These are phyloP conservation scores for Xylaria arbuscula DNA, from an alignment of 2,329 filamentous ascomycete genomes.

Conservation along the genomic window DNA sequence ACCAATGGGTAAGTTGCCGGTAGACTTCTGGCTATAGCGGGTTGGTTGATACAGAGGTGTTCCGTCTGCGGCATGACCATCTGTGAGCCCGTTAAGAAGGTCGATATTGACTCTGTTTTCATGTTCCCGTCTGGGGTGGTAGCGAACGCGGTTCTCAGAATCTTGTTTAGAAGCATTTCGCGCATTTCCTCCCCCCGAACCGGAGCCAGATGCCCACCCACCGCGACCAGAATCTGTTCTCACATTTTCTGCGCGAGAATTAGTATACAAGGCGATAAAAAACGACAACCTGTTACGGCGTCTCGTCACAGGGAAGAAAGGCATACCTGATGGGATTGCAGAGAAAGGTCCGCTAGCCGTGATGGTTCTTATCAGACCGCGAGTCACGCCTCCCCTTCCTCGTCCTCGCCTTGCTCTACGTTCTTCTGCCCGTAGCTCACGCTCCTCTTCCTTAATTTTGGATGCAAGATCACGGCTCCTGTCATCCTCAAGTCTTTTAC, in stretches of 20 bases:
- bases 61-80: constrained; percentile 57
- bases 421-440: constrained; percentile 48
- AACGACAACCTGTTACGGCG: background rate
- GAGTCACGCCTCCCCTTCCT: constrained; percentile 51
- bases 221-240: constrained; percentile 38
- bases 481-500: constrained; percentile 59
- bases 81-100: constrained; percentile 59
- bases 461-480: constrained; percentile 45
- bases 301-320: background rate
- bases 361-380: constrained; percentile 46
- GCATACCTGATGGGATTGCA: constrained; percentile 46
- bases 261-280: constrained; percentile 12
- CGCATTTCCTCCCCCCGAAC: constrained; percentile 39
- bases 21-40: constrained; percentile 45
- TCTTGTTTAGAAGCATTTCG: constrained; percentile 48
- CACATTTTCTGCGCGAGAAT: constrained; percentile 43
- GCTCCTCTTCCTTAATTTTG: constrained; percentile 51
- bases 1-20: constrained; percentile 62
- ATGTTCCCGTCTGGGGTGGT: constrained; percentile 55
- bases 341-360: constrained; percentile 54
- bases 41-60: constrained; percentile 58
- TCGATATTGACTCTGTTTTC: constrained; percentile 68
- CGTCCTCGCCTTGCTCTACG: constrained; percentile 53
- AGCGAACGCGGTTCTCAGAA: constrained; percentile 54
- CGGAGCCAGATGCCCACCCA: constrained; percentile 38